A percentile compares a stretch with the other conserved stretches of the same genome.
phyloP scores from a whole-genome alignment of 805 yeast genomes.

The Sungouiella blattae region DNA sequence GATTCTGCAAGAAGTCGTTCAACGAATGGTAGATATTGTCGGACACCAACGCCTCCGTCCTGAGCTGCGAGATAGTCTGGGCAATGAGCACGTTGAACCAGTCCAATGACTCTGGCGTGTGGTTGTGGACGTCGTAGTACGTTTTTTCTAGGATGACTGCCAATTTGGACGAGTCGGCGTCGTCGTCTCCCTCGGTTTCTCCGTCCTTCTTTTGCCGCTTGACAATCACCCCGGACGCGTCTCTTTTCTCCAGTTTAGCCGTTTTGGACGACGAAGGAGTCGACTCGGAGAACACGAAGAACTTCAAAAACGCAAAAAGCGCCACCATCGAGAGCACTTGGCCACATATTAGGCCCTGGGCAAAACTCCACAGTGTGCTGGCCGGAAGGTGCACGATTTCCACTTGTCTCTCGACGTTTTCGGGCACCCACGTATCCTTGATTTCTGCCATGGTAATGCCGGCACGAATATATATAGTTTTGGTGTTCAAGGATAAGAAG shows the following conservation, averaged over 20 bases:
- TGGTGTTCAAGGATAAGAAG: too few relatives aligned
- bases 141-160: conserved; percentile 78
- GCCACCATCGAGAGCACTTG: conserved; percentile 68
- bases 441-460: background rate
- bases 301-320: conserved; percentile 62
- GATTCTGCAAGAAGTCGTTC: conserved; percentile 58
- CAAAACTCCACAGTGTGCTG: conserved; percentile 54
- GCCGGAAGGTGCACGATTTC: conserved; percentile 2
- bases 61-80: conserved; percentile 79
- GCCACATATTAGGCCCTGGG: conserved; percentile 72
- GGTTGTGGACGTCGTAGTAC: conserved; percentile 84
- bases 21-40: conserved; percentile 82
- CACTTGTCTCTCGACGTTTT: background rate
- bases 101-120: conserved; percentile 85
- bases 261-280: conserved; percentile 33
- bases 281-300: conserved; percentile 72
- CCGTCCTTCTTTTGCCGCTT: conserved; percentile 26
- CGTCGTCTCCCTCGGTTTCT: conserved; percentile 7
- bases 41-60: conserved; percentile 82
- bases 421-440: background rate
- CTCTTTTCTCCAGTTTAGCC: conserved; percentile 18
- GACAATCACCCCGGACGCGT: conserved; percentile 31
- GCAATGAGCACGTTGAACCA: conserved; percentile 97
- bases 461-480: too few relatives aligned
- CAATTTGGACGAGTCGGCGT: conserved; percentile 17